These are phyloP conservation scores for Flaveria sonorensis DNA, from an alignment of 129 eudicot genomes.

Conservation along the genomic window DNA sequence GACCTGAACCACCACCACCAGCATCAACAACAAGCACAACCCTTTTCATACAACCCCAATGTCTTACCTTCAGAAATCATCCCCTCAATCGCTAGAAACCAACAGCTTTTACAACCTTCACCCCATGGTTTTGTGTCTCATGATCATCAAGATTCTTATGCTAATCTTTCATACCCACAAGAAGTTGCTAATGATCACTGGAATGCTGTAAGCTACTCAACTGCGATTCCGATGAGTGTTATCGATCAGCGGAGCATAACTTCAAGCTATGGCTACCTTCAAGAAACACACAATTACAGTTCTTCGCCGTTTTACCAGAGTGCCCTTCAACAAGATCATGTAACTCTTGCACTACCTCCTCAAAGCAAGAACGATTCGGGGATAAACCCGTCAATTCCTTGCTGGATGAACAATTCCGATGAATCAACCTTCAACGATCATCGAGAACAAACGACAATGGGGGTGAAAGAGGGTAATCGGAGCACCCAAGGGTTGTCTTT, in stretches of 20 bases:
- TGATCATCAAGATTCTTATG: constrained; percentile 35
- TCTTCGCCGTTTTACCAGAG: constrained; percentile 48
- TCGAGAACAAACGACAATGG: constrained; percentile 19
- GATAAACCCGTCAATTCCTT: constrained; percentile 38
- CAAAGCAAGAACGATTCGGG: constrained; percentile 19
- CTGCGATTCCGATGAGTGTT: constrained; percentile 1
- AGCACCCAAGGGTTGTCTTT: constrained; percentile 57
- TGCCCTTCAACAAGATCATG: constrained; percentile 54
- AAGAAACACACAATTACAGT: constrained; percentile 19
- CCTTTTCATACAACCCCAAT: constrained; percentile 41
- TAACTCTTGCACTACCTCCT: constrained; percentile 36
- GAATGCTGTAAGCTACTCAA: constrained; percentile 31
- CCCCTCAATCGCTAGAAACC: constrained; percentile 2
- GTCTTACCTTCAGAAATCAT: constrained; percentile 46
- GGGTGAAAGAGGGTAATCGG: constrained; percentile 33
- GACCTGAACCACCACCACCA: constrained; percentile 31
- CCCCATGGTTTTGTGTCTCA: constrained; percentile 27
- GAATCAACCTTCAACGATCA: background rate
- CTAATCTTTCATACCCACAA: constrained; percentile 43
- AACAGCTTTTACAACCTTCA: constrained; percentile 33
- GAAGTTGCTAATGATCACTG: constrained; percentile 35
- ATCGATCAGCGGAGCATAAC: background rate
- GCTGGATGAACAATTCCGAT: constrained; percentile 37
- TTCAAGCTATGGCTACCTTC: constrained; percentile 42
- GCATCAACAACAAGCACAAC: background rate